Evolutionary conservation across 805 yeast genomes (phyloP), one percentile per base, ranked within the genome.

Genomic region (Dipodascopsis tothii): DNA sequence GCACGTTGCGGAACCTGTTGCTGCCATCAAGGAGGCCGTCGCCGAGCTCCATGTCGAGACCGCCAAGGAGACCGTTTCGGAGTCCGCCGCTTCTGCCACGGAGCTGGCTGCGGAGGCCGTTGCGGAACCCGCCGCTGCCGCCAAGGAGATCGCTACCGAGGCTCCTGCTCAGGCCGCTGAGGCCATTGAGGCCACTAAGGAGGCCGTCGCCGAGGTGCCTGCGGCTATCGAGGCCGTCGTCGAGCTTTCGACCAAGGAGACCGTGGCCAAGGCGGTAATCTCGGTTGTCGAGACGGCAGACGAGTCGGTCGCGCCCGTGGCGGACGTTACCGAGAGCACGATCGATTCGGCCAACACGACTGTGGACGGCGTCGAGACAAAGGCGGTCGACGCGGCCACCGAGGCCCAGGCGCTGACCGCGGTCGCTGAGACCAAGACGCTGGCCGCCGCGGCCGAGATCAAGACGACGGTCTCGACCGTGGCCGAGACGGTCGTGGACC

Each of bases 51-150:
- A 33, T 21, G 3, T 33, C 35, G 18, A 33, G 3, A 39, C 21
- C 22, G 40, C 25, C 18, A 39, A 38, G 37, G 18, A 37, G 11
- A n/a, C 33, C 27, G 30, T 18, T 6, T 38, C 43, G n/a, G 43
- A 33, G 17, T 22, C 40, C 6, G 9, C 37, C 3, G 27, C 20
- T 4, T 34, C 32, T 16, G 35, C 27, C 16, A n/a, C n/a, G n/a
- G n/a, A n/a, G n/a, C n/a, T n/a, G n/a, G n/a, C n/a, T n/a, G n/a
- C n/a, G n/a, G n/a, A n/a, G n/a, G n/a, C n/a, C n/a, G n/a, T n/a
- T n/a, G n/a, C n/a, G n/a, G n/a, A n/a, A n/a, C n/a, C n/a, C n/a
- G n/a, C n/a, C n/a, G n/a, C n/a, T n/a, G n/a, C n/a, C n/a, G n/a
- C n/a, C n/a, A n/a, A n/a, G n/a, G n/a, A n/a, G n/a, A n/a, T n/a